Evolutionary conservation across 768 basidiomycete genomes (phyloP).

Genomic region (Trametes meyenii): DNA sequence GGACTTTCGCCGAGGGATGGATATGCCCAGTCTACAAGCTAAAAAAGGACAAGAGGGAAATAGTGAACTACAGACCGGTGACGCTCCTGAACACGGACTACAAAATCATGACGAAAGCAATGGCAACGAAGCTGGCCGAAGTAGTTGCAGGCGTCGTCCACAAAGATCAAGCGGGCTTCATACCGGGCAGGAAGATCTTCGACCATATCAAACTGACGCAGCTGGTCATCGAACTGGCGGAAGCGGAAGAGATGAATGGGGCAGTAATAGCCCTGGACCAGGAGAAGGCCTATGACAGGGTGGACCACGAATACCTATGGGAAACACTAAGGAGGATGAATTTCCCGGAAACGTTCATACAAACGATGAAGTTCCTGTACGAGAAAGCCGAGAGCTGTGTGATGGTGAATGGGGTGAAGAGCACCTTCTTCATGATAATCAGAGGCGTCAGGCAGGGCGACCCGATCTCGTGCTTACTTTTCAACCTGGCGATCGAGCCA

Average conservation of each 20-base stretch:
- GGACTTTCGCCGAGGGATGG: conserved; percentile 35
- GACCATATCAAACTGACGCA: conserved; percentile 38
- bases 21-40: conserved; percentile 48
- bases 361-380: conserved; percentile 32
- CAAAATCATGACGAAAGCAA: conserved; percentile 28
- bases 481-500: conserved; percentile 37
- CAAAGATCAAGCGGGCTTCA: conserved; percentile 43
- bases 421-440: conserved; percentile 29
- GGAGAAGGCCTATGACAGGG: background rate
- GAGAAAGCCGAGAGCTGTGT: conserved; percentile 32
- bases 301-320: conserved; percentile 24
- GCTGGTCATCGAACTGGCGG: conserved; percentile 18
- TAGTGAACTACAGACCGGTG: conserved; percentile 26
- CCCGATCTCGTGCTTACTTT: conserved; percentile 38
- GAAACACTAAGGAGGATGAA: conserved; percentile 1
- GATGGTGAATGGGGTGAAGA: conserved; percentile 38
- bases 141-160: conserved; percentile 31
- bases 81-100: conserved; percentile 31
- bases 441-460: conserved; percentile 43
- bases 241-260: conserved; percentile 18
- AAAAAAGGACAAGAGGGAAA: conserved; percentile 8
- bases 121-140: conserved; percentile 24
- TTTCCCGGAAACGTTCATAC: conserved; percentile 25
- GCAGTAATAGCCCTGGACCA: conserved; percentile 1
- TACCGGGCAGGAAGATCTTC: conserved; percentile 34